Evolutionary conservation across 2,329 filamentous ascomycete species (phyloP).

Genomic region (Xylaria sp.): DNA sequence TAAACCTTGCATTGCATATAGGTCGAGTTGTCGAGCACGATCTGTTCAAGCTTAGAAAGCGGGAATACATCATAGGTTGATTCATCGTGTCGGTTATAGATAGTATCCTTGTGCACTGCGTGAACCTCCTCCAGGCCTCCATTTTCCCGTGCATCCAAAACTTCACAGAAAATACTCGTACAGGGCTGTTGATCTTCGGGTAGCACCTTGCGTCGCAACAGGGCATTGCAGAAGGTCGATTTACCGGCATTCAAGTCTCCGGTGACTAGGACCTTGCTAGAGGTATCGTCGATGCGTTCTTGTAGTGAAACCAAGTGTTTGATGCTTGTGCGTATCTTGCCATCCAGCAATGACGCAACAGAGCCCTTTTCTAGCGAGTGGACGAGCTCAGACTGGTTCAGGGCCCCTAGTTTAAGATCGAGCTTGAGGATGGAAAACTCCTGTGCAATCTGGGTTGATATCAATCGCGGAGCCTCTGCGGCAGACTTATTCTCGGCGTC

Average conservation of each 20-base stretch:
- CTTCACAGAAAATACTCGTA: slow-evolving; percentile 98
- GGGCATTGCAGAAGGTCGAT: slow-evolving; percentile 98
- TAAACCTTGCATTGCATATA: slow-evolving; percentile 98
- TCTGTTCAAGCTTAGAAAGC: slow-evolving; percentile 81
- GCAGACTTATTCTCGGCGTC: slow-evolving; percentile 69
- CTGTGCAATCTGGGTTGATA: slow-evolving; percentile 91
- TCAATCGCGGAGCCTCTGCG: slow-evolving; percentile 77
- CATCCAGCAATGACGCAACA: slow-evolving; percentile 88
- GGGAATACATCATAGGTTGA: slow-evolving; percentile 90
- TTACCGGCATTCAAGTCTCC: slow-evolving; percentile 98
- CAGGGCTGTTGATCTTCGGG: slow-evolving; percentile 98
- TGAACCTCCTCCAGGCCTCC: slow-evolving; percentile 93
- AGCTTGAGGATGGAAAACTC: slow-evolving; percentile 96
- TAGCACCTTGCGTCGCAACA: slow-evolving; percentile 88
- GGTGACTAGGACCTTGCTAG: slow-evolving; percentile 95
- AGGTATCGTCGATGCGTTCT: slow-evolving; percentile 95
- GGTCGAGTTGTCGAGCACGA: slow-evolving; percentile 86
- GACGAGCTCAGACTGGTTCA: slow-evolving; percentile 89
- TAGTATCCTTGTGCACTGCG: slow-evolving; percentile 82
- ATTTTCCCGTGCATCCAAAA: slow-evolving; percentile 91
- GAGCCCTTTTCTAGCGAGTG: slow-evolving; percentile 94
- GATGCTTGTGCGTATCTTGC: slow-evolving; percentile 93
- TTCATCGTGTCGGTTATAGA: slow-evolving; percentile 90
- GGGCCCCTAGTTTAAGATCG: slow-evolving; percentile 86
- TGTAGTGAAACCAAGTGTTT: slow-evolving; percentile 87